Percentiles rank a stretch among this genome's conserved stretches.
Conservation (phyloP, 2,329 filamentous ascomycete genomes). For the Trichoderma simmonsii region DNA sequence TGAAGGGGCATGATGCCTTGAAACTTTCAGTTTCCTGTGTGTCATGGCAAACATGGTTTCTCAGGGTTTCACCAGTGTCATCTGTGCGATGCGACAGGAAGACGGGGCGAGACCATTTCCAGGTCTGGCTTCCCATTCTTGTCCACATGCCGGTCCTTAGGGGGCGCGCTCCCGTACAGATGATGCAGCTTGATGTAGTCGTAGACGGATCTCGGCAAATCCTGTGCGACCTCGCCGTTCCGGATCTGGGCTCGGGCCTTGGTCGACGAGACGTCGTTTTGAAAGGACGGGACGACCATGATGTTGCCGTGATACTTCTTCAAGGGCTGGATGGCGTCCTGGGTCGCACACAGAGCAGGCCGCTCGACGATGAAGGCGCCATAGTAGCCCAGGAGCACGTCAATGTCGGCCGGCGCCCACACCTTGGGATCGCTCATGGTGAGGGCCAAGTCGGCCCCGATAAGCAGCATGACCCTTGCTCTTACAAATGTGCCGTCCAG, state of each 20-base stretch:
- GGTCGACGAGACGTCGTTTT: slow-evolving; percentile 76
- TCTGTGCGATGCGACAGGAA: slow-evolving; percentile 12
- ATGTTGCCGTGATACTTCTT: slow-evolving; percentile 77
- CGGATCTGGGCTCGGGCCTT: slow-evolving; percentile 75
- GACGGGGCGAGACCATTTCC: slow-evolving; percentile 7
- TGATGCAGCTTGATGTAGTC: slow-evolving; percentile 64
- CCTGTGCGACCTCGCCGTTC: slow-evolving; percentile 73
- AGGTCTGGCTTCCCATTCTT: slow-evolving; percentile 1
- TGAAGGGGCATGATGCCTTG: background rate
- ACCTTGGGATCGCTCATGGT: slow-evolving; percentile 68
- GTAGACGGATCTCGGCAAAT: slow-evolving; percentile 66
- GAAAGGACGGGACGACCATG: slow-evolving; percentile 78
- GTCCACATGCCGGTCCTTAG: slow-evolving; percentile 4
- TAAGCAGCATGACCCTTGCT: slow-evolving; percentile 72
- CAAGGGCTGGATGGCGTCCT: slow-evolving; percentile 73
- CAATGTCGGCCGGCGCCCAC: slow-evolving; percentile 77
- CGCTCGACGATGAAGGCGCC: slow-evolving; percentile 79
- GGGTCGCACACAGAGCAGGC: slow-evolving; percentile 71
- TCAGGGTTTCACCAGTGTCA: background rate
- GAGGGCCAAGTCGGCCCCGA: slow-evolving; percentile 68
- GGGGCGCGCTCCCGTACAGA: slow-evolving; percentile 51
- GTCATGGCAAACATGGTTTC: background rate
- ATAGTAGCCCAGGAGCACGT: slow-evolving; percentile 77
- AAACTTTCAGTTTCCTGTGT: background rate
- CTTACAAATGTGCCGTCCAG: slow-evolving; percentile 58